These are phyloP conservation scores for Phaeosphaeriaceae sp. DNA, from an alignment of 2,329 filamentous ascomycete species.

Conservation along the genomic window DNA sequence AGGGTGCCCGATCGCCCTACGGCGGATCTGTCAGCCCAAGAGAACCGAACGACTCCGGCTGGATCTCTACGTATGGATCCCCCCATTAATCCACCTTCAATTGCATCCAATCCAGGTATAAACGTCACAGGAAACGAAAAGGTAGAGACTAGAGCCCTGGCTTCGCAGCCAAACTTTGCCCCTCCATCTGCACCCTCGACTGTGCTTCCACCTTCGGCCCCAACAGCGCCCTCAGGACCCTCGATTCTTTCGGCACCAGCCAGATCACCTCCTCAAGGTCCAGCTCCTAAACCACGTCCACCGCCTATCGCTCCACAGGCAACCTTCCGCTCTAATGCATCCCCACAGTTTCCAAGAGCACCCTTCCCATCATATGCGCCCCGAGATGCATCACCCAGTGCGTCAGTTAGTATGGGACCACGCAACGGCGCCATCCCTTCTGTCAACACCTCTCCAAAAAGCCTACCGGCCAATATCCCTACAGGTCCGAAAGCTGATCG, in stretches of 20 bases:
- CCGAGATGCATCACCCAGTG: conserved; percentile 38
- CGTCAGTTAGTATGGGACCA: conserved; percentile 32
- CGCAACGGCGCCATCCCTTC: conserved; percentile 26
- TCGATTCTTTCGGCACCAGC: conserved; percentile 14
- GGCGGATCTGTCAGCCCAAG: conserved; percentile 27
- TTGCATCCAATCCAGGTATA: conserved; percentile 12
- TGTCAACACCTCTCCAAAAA: conserved; percentile 46
- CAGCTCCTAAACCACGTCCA: conserved; percentile 32
- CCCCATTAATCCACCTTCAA: conserved; percentile 21
- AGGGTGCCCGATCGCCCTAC: conserved; percentile 36
- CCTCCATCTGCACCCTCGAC: conserved; percentile 11
- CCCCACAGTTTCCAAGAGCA: conserved; percentile 41
- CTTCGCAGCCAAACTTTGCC: conserved; percentile 5
- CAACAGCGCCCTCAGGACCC: conserved; percentile 11
- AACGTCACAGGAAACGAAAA: conserved; percentile 16
- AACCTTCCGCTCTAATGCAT: conserved; percentile 36
- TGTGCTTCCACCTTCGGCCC: conserved; percentile 5
- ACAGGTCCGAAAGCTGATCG: conserved; percentile 50
- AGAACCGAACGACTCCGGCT: conserved; percentile 19
- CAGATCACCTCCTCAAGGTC: conserved; percentile 40
- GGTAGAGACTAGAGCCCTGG: conserved; percentile 19
- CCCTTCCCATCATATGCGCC: conserved; percentile 30
- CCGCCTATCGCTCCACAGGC: conserved; percentile 45
- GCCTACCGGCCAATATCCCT: conserved; percentile 45
- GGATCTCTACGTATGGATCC: conserved; percentile 33